These are phyloP conservation scores for Groenewaldozyma sp. DNA, from an alignment of 1,139 yeast genomes.

Conservation along the genomic window DNA sequence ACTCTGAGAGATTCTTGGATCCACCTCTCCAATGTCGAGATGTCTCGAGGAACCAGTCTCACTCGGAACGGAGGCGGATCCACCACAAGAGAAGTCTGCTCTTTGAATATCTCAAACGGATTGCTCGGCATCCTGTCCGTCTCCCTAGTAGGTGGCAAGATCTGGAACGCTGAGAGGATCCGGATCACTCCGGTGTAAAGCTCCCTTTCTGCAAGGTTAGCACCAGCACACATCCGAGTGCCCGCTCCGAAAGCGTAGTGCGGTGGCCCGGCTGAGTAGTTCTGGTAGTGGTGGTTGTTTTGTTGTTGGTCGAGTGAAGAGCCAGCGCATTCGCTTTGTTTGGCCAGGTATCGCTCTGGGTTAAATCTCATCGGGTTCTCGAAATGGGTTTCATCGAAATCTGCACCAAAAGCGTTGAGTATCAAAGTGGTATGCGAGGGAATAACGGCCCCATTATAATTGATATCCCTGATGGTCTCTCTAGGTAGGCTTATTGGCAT, in stretches of 20 bases:
- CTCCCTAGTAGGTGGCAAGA: conserved; percentile 36
- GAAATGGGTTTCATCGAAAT: conserved; percentile 47
- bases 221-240: conserved; percentile 60
- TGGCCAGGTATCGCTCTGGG: conserved; percentile 50
- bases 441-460: conserved; percentile 34
- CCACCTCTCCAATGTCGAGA: conserved; percentile 3
- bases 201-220: conserved; percentile 51
- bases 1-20: neutral
- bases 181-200: conserved; percentile 42
- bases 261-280: conserved; percentile 19
- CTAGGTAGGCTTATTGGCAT: conserved; percentile 63
- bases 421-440: conserved; percentile 50
- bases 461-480: conserved; percentile 42
- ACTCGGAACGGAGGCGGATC: conserved; percentile 23
- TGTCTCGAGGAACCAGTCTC: conserved; percentile 15
- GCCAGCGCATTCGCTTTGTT: conserved; percentile 9
- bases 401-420: conserved; percentile 65
- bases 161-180: conserved; percentile 32
- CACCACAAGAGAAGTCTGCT: conserved; percentile 19
- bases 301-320: no score
- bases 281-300: no score
- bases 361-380: conserved; percentile 41
- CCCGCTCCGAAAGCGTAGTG: conserved; percentile 69
- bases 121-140: conserved; percentile 16
- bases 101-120: conserved; percentile 16